Evolutionary conservation across 495 filamentous ascomycete genomes (phyloP).

Genomic region (Collariella sp.): DNA sequence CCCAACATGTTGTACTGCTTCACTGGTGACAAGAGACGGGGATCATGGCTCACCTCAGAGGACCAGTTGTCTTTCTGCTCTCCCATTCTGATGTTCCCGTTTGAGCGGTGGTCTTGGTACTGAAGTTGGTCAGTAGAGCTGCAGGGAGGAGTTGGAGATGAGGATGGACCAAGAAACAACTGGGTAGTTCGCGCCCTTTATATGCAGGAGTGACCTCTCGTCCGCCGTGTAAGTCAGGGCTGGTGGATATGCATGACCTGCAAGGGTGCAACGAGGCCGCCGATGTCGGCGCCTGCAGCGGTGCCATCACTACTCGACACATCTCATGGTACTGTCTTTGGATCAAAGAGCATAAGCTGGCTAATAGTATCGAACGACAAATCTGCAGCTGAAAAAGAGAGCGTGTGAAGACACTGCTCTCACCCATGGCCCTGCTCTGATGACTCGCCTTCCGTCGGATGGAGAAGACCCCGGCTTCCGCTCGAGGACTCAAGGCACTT

Average conservation of each 20-base stretch:
- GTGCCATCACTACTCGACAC: background rate
- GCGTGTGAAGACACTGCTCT: background rate
- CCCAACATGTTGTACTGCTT: background rate
- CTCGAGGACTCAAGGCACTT: background rate
- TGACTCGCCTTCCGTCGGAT: background rate
- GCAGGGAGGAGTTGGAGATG: background rate
- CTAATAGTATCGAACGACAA: background rate
- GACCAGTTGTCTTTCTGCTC: constrained; percentile 51
- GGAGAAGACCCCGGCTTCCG: background rate
- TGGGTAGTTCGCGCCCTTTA: background rate
- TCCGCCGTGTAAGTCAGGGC: background rate
- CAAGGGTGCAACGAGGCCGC: background rate
- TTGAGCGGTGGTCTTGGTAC: background rate
- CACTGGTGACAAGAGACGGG: background rate
- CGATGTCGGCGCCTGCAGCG: constrained; percentile 6
- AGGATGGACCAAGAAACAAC: background rate
- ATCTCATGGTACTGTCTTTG: background rate
- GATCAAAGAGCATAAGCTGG: background rate
- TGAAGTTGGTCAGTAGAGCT: background rate
- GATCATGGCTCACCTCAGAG: constrained; percentile 31
- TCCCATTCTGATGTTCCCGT: background rate
- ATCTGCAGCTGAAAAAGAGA: no score
- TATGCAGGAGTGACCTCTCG: background rate
- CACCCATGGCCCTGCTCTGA: background rate
- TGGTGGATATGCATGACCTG: background rate